Base-by-base conservation (phyloP, 768 basidiomycete species). In the Punctularia strigosozonata region DNA sequence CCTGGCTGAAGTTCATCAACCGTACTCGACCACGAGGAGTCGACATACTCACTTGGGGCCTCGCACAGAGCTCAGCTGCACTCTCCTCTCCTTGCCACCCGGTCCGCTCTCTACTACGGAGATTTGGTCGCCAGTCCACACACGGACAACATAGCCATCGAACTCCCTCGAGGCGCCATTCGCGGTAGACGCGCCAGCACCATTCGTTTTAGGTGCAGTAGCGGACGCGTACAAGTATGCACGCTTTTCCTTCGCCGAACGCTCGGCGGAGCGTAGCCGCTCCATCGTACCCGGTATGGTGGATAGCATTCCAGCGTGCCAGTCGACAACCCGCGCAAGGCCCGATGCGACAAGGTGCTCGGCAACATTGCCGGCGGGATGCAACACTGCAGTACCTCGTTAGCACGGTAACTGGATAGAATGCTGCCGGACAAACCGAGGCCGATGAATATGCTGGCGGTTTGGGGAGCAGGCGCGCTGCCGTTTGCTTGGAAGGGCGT, bases 231-330 rank as follows among this genome's bases (percentile, higher is more conserved):
- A 90, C 6, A 94, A 65, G 43, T 65, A 75, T 2, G 68, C 58
- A 22, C 77, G 74, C 50, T 75, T 81, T 53, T 86, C 80, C 56
- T 86, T 88, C 17, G 87, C 89, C 35, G 49, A 53, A 55, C 71
- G 80, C 61, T 97, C 92, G 1, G 87, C 88, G 1, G 76, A 73
- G 37, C 92, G 78, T 21, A 97, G 70, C 30, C 77, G 78, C 50
- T 92, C 89, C 75, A 97, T 87, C 4, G 77, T 84, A 28, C 90
- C 90, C 37, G 70, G 66, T n/a, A n/a, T n/a, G 38, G 68, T 73
- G 1, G 88, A 77, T 17, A 99, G 75, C 73, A 98, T 83, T 17
- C 92, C 92, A 13, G 94, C 91, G 56, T 99, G 94, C 92, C 92
- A 97, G 54, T 94, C 92, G 42, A 98, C 81, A 36, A 97, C 72